phyloP scores from a whole-genome alignment of 108 stramenopile species.

The Craspedostauros australis region DNA sequence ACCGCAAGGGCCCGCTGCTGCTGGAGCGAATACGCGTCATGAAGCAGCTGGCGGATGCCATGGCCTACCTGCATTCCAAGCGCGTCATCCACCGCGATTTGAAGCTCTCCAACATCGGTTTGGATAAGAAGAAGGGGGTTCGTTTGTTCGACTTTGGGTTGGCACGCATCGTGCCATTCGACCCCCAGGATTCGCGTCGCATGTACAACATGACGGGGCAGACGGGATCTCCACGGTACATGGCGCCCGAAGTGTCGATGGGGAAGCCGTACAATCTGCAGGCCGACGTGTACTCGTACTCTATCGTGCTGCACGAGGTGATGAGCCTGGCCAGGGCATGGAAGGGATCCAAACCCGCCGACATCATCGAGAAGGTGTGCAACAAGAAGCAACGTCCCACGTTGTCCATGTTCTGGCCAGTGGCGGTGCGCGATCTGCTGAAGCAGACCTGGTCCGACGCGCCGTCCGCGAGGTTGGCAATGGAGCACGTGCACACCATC shows the following conservation, averaged over 20 bases:
- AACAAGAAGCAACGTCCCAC: conserved; percentile 14
- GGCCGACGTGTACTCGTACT: conserved; percentile 52
- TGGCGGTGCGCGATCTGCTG: conserved; percentile 11
- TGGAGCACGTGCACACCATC: conserved; percentile 15
- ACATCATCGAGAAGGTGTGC: conserved; percentile 11
- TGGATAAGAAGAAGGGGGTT: conserved; percentile 9
- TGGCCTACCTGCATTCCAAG: conserved; percentile 20
- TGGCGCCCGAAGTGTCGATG: conserved; percentile 52
- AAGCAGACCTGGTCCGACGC: conserved; percentile 25
- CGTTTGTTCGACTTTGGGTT: conserved; percentile 38
- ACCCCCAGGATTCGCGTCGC: too few species aligned
- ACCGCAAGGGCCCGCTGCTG: neutral
- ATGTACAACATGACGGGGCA: conserved; percentile 22
- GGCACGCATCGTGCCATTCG: conserved; percentile 30
- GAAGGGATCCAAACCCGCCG: conserved; percentile 9
- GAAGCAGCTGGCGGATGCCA: conserved; percentile 12
- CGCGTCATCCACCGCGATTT: conserved; percentile 27
- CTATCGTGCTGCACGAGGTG: conserved; percentile 38
- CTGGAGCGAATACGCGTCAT: conserved; percentile 10
- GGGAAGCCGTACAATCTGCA: conserved; percentile 31
- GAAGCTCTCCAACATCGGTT: conserved; percentile 28
- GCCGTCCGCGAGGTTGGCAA: conserved; percentile 14
- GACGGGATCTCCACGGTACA: conserved; percentile 28
- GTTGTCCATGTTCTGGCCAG: conserved; percentile 27
- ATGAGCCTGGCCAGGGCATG: conserved; percentile 23